phyloP scores from a whole-genome alignment of 1,284 basidiomycete species.

The Cryptococcus hybrid region DNA sequence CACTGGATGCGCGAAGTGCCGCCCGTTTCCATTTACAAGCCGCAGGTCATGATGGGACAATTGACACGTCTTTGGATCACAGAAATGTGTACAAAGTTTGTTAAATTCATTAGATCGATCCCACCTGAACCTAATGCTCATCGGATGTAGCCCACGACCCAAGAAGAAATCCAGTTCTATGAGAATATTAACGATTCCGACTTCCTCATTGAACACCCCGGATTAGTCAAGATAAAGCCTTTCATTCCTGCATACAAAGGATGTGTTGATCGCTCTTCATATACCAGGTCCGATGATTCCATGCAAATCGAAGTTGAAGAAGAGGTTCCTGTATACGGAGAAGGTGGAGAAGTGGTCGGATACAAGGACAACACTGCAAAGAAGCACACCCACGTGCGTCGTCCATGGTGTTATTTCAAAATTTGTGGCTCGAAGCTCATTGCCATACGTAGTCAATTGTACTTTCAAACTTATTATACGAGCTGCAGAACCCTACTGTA shows the following conservation, averaged over 20 bases:
- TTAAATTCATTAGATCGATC: too few relatives aligned
- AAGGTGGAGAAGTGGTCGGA: background rate
- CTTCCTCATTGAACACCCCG: background rate
- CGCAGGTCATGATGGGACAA: too few relatives aligned
- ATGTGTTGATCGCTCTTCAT: background rate
- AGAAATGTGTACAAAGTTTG: too few relatives aligned
- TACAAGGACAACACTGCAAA: slow-evolving; percentile 1
- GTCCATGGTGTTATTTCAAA: too few relatives aligned
- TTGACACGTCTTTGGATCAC: too few relatives aligned
- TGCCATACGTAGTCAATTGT: slow-evolving; percentile 3
- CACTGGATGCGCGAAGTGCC: too few relatives aligned
- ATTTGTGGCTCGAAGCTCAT: background rate
- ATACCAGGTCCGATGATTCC: background rate
- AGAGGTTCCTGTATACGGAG: background rate
- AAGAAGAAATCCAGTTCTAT: slow-evolving; percentile 5
- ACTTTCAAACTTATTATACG: slow-evolving; percentile 1
- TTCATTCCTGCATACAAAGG: slow-evolving; percentile 4
- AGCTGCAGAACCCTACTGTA: background rate
- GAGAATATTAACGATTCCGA: background rate
- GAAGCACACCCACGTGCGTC: slow-evolving; percentile 1
- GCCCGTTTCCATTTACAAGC: too few relatives aligned
- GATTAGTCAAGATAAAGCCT: background rate
- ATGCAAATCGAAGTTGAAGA: background rate
- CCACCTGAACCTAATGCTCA: too few relatives aligned
- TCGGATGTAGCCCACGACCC: too few relatives aligned